phyloP scores from a whole-genome alignment of 495 filamentous ascomycete species.

The Aspergillus incahuasiensis region DNA sequence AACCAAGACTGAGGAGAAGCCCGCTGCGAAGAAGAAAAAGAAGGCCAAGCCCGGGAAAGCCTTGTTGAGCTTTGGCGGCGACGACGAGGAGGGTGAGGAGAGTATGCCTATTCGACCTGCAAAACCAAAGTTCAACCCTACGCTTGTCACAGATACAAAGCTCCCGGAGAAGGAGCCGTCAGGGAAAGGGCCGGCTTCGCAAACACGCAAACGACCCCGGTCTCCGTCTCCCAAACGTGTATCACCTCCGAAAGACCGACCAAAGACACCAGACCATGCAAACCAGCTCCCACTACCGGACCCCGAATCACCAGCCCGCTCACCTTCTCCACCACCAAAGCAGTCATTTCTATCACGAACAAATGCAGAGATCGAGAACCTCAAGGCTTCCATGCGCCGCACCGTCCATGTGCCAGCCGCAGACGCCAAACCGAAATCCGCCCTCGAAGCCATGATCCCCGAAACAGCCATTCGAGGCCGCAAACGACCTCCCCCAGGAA shows the following conservation, averaged over 20 bases:
- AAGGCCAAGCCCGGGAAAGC: slow-evolving; percentile 79
- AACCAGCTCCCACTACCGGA: slow-evolving; percentile 44
- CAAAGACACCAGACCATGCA: slow-evolving; percentile 33
- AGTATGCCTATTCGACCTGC: slow-evolving; percentile 57
- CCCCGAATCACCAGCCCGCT: slow-evolving; percentile 45
- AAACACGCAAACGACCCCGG: slow-evolving; percentile 27
- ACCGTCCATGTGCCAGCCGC: slow-evolving; percentile 55
- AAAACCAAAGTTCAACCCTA: slow-evolving; percentile 88
- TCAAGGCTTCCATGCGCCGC: slow-evolving; percentile 91
- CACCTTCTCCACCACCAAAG: slow-evolving; percentile 46
- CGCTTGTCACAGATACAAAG: slow-evolving; percentile 57
- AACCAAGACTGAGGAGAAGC: slow-evolving; percentile 32
- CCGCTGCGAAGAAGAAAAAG: slow-evolving; percentile 48
- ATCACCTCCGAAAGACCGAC: slow-evolving; percentile 25
- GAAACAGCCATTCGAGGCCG: slow-evolving; percentile 73
- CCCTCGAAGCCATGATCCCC: slow-evolving; percentile 78
- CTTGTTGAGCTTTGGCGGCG: slow-evolving; percentile 83
- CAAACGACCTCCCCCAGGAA: slow-evolving; percentile 60
- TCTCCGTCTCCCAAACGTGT: slow-evolving; percentile 21
- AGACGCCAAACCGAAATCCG: slow-evolving; percentile 57
- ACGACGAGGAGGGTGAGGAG: slow-evolving; percentile 54
- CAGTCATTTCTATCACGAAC: slow-evolving; percentile 66
- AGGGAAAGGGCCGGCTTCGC: slow-evolving; percentile 9
- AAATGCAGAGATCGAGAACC: slow-evolving; percentile 83
- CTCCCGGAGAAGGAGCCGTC: slow-evolving; percentile 13